Evolutionary conservation across 805 yeast genomes (phyloP), one percentile per base, ranked within the genome.

Genomic region (Candida vaughaniae): DNA sequence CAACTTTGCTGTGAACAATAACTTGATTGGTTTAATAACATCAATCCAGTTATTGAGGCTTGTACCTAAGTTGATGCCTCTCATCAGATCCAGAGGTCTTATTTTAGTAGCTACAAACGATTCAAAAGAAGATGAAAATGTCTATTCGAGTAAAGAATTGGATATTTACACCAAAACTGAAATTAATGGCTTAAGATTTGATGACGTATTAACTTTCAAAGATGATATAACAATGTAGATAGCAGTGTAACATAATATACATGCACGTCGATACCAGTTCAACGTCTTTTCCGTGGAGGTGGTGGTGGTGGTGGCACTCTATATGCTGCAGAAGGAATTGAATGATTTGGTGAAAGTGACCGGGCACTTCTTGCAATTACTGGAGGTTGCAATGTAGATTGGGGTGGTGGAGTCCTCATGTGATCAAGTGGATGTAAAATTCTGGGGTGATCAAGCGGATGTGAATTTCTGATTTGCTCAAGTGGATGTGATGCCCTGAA

Each of bases 21-120:
- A 93, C 53, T 66, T 93, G 36, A 69, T 93, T 46, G 99, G 99
- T 12, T 58, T 93, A 8, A 79, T 88, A 16, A 77, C 87, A 16
- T 88, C 95, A 0, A 73, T 78, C 18, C 81, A 82, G 38, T 55
- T 93, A 37, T 64, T 91, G 39, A 65, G 73, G 25, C 64, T 89
- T 19, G 89, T 88, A 29, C 95, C 95, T 0, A 80, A 82, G 35
- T 61, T 90, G 27, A 75, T 84, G 5, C 84, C 83, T 25, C 73
- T 85, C 19, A 82, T 91, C 11, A 71, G 95, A 41, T 79, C 85
- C 1, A 72, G 83, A 38, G 98, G 98, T 0, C 69, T 91, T 46
- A 79, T 91, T 35, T 65, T 91, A 31, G 91, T 90, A n/a, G 91
- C 88, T 2, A 66, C 81, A 0, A 68, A 71, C 35, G 75, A 69